Evolutionary conservation across 305 asterid species (phyloP).

Genomic region (Fraxinus albicans): DNA sequence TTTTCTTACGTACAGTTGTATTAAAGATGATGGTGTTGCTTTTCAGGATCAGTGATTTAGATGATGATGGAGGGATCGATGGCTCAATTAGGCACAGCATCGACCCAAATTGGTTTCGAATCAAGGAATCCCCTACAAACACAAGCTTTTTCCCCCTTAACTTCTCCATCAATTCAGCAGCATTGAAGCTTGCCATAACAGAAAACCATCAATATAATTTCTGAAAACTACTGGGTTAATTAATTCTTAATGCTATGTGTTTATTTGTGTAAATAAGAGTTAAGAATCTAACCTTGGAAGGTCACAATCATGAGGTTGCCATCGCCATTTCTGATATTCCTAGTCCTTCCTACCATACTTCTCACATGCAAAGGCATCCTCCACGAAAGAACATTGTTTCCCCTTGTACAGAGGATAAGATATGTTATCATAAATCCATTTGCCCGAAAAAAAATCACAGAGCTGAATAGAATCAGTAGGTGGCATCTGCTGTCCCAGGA

Average conservation of each 20-base stretch:
- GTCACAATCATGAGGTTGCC: constrained; percentile 63
- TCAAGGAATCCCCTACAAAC: constrained; percentile 68
- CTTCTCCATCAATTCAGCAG: constrained; percentile 41
- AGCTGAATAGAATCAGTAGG: not conserved
- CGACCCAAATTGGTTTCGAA: constrained; percentile 53
- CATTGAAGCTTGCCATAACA: constrained; percentile 41
- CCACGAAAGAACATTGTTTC: constrained; percentile 43
- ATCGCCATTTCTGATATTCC: constrained; percentile 57
- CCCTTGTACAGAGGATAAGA: constrained; percentile 50
- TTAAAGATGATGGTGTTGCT: constrained; percentile 37
- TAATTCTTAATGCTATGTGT: not conserved
- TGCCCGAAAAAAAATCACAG: constrained; percentile 56
- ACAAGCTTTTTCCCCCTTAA: constrained; percentile 52
- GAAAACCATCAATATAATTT: not conserved
- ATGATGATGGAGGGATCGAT: constrained; percentile 19
- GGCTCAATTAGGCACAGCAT: constrained; percentile 56
- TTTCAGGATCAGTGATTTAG: constrained; percentile 13
- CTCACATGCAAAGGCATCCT: constrained; percentile 47
- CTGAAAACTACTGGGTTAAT: not conserved
- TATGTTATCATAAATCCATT: constrained; percentile 59
- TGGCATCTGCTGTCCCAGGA: not conserved
- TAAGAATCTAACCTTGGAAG: constrained; percentile 50
- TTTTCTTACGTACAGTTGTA: constrained; percentile 32
- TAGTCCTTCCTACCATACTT: constrained; percentile 53
- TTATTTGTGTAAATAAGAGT: not conserved